phyloP scores from a whole-genome alignment of 108 stramenopile genomes.

The Craspedostauros australis region DNA sequence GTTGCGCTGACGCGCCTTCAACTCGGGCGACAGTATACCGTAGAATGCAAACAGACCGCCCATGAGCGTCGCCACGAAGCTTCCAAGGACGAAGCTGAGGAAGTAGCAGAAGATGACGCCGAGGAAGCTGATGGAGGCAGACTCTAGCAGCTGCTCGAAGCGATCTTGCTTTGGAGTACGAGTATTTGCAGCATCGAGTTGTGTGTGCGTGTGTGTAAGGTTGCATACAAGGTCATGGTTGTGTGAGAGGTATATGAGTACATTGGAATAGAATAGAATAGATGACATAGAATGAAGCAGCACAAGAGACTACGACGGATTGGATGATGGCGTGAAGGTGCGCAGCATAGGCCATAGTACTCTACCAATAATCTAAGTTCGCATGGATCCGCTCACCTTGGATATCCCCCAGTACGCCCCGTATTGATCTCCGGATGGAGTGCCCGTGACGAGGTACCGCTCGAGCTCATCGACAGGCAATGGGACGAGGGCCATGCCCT shows the following conservation, averaged over 20 bases:
- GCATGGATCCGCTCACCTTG: no score
- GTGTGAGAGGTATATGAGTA: background rate
- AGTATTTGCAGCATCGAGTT: no score
- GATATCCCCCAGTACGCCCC: constrained; percentile 59
- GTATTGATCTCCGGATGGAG: constrained; percentile 70
- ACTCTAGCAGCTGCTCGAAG: constrained; percentile 61
- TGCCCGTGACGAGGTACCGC: constrained; percentile 34
- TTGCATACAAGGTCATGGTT: background rate
- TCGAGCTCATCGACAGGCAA: constrained; percentile 48
- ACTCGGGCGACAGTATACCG: constrained; percentile 66
- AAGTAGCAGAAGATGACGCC: constrained; percentile 71
- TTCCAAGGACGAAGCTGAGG: constrained; percentile 66
- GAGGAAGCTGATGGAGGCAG: constrained; percentile 49
- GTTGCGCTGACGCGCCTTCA: constrained; percentile 69
- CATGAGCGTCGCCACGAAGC: constrained; percentile 57
- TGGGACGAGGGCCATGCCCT: constrained; percentile 73
- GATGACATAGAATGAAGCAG: no score
- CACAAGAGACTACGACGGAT: no score
- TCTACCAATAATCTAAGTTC: no score
- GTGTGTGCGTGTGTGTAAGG: no score
- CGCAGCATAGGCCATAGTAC: no score
- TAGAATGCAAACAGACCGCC: constrained; percentile 67
- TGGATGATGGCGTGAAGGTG: no score
- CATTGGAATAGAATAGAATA: background rate
- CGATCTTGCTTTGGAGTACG: constrained; percentile 37